Evolutionary conservation across 768 basidiomycete species (phyloP).

Genomic region (Pulveroboletus sp.): DNA sequence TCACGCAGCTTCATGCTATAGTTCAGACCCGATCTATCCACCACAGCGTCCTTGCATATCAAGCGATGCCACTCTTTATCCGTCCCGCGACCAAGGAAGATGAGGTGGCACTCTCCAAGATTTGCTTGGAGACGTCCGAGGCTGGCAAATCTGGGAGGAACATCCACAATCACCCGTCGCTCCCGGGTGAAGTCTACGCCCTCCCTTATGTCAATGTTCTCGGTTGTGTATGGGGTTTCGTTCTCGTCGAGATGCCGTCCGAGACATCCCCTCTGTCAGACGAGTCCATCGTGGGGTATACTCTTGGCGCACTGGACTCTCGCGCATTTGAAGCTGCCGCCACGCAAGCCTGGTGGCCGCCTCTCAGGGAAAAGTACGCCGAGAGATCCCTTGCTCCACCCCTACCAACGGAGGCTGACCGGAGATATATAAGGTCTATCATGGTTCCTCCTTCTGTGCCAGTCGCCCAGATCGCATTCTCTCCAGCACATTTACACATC

Average conservation of each 20-base stretch:
- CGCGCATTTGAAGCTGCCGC: slow-evolving; percentile 56
- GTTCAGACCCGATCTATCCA: neutral
- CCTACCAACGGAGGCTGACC: slow-evolving; percentile 20
- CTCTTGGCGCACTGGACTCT: slow-evolving; percentile 64
- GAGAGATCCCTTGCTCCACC: slow-evolving; percentile 8
- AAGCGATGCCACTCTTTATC: slow-evolving; percentile 39
- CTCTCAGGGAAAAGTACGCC: slow-evolving; percentile 52
- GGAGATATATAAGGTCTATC: slow-evolving; percentile 33
- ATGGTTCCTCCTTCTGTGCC: slow-evolving; percentile 37
- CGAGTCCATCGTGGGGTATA: slow-evolving; percentile 61
- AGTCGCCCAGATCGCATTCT: slow-evolving; percentile 55
- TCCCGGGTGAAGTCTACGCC: slow-evolving; percentile 69
- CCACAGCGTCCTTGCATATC: neutral
- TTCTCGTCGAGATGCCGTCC: slow-evolving; percentile 48
- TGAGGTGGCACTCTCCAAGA: slow-evolving; percentile 52
- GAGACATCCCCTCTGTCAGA: slow-evolving; percentile 26
- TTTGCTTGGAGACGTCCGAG: slow-evolving; percentile 72
- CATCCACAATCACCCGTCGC: slow-evolving; percentile 56
- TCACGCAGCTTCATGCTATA: neutral
- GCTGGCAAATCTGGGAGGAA: slow-evolving; percentile 63
- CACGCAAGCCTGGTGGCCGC: slow-evolving; percentile 61
- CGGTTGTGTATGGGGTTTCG: slow-evolving; percentile 64
- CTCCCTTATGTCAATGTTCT: slow-evolving; percentile 69
- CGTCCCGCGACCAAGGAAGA: slow-evolving; percentile 56
- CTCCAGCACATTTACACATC: slow-evolving; percentile 74